These are phyloP conservation scores for Daldinia caldariorum DNA, from an alignment of 495 filamentous ascomycete species.

Conservation along the genomic window DNA sequence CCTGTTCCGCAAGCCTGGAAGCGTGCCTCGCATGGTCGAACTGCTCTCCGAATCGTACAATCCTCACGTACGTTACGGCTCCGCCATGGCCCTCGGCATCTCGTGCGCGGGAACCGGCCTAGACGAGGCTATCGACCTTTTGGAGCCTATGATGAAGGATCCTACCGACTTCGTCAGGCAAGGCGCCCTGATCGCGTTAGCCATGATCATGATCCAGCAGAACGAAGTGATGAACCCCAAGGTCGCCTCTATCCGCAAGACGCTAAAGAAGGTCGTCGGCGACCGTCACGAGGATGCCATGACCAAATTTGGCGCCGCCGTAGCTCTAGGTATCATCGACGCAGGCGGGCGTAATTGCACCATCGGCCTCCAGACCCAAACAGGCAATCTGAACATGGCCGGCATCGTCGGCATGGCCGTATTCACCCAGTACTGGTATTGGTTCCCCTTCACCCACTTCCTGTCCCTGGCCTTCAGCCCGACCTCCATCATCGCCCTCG, in stretches of 20 bases:
- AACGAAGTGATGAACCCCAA: slow-evolving; percentile 96
- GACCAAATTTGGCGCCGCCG: slow-evolving; percentile 96
- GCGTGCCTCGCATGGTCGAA: slow-evolving; percentile 99
- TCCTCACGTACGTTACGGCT: slow-evolving; percentile 97
- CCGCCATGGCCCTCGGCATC: slow-evolving; percentile 97
- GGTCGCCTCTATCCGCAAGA: slow-evolving; percentile 81
- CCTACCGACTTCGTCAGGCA: slow-evolving; percentile 98
- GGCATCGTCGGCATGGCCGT: slow-evolving; percentile 97
- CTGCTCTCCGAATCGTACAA: slow-evolving; percentile 98
- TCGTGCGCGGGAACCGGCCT: slow-evolving; percentile 96
- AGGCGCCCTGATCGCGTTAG: slow-evolving; percentile 90
- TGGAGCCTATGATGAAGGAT: slow-evolving; percentile 99
- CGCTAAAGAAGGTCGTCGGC: slow-evolving; percentile 86
- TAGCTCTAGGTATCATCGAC: slow-evolving; percentile 97
- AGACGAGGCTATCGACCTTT: slow-evolving; percentile 94
- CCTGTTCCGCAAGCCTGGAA: slow-evolving; percentile 95
- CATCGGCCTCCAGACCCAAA: slow-evolving; percentile 96
- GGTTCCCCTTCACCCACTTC: slow-evolving; percentile 99
- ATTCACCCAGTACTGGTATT: slow-evolving; percentile 99
- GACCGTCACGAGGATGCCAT: slow-evolving; percentile 99
- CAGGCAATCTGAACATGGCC: slow-evolving; percentile 96
- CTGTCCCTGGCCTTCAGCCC: slow-evolving; percentile 91
- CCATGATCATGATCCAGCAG: slow-evolving; percentile 98
- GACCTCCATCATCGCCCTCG: slow-evolving; percentile 92
- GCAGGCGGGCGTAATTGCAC: slow-evolving; percentile 98